Conservation (phyloP, 1,139 yeast genomes). For the Meyerozyma guilliermondii region DNA sequence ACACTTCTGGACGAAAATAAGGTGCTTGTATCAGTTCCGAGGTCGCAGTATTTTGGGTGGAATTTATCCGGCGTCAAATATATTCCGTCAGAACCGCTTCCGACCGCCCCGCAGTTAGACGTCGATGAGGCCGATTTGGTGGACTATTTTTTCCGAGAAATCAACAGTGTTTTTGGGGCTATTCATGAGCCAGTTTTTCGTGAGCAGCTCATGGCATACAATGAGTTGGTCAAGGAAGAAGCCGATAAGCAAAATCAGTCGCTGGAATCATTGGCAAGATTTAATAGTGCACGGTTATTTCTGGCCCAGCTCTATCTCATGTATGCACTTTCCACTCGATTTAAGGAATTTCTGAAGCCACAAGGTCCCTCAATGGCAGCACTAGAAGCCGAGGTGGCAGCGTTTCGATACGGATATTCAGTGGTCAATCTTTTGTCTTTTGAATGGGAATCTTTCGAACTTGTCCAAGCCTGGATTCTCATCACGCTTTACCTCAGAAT, state of each 20-base stretch:
- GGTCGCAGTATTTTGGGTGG: slow-evolving; percentile 64
- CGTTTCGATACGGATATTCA: slow-evolving; percentile 47
- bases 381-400: slow-evolving; percentile 41
- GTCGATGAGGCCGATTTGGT: slow-evolving; percentile 16
- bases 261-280: slow-evolving; percentile 9
- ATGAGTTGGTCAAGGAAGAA: slow-evolving; percentile 12
- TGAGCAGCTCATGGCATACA: slow-evolving; percentile 44
- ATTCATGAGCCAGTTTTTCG: slow-evolving; percentile 52
- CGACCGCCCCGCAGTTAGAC: slow-evolving; percentile 14
- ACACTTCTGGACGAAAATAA: slow-evolving; percentile 35
- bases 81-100: slow-evolving; percentile 35
- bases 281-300: slow-evolving; percentile 40
- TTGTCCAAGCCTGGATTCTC: slow-evolving; percentile 60
- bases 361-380: slow-evolving; percentile 25
- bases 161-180: slow-evolving; percentile 52
- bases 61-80: slow-evolving; percentile 58
- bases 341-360: slow-evolving; percentile 41
- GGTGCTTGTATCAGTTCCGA: slow-evolving; percentile 40
- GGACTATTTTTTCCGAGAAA: slow-evolving; percentile 42
- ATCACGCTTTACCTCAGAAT: slow-evolving; percentile 50
- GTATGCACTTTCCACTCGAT: slow-evolving; percentile 50
- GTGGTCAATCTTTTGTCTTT: slow-evolving; percentile 48
- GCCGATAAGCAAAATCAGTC: slow-evolving; percentile 4
- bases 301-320: slow-evolving; percentile 48
- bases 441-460: slow-evolving; percentile 66